Conservation (phyloP, 1,139 yeast species). For the Candida smagusa region DNA sequence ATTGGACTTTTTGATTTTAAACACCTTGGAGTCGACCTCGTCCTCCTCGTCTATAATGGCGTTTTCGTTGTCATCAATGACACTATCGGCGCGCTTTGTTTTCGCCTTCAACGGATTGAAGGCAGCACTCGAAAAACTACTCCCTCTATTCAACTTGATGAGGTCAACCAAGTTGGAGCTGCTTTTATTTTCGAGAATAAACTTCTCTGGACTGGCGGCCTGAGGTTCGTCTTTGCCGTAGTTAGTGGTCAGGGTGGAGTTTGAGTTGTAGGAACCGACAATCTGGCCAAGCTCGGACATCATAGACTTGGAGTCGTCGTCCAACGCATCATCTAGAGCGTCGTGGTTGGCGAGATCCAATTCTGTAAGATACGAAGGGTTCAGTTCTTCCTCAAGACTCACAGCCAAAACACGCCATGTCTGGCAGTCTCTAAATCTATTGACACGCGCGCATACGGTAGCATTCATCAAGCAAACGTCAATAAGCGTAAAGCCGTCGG, state of each 20-base stretch:
- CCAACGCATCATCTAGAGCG: slow-evolving; percentile 6
- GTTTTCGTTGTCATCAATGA: slow-evolving; percentile 20
- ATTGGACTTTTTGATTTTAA: background rate
- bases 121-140: slow-evolving; percentile 13
- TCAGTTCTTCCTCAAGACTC: slow-evolving; percentile 30
- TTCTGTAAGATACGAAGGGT: background rate
- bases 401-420: slow-evolving; percentile 67
- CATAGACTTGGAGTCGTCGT: slow-evolving; percentile 25
- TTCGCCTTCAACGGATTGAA: background rate
- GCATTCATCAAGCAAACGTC: slow-evolving; percentile 63
- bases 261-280: slow-evolving; percentile 44
- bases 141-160: slow-evolving; percentile 22
- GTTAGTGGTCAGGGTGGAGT: slow-evolving; percentile 42
- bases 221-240: slow-evolving; percentile 24
- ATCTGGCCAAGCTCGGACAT: slow-evolving; percentile 42
- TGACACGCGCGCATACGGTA: slow-evolving; percentile 52
- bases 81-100: background rate
- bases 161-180: slow-evolving; percentile 23
- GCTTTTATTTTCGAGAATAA: slow-evolving; percentile 8
- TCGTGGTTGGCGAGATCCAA: slow-evolving; percentile 2
- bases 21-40: background rate
- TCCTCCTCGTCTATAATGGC: slow-evolving; percentile 23
- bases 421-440: slow-evolving; percentile 57
- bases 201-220: slow-evolving; percentile 3
- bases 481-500: slow-evolving; percentile 47